Conservation (phyloP, 169 alveolate species). For the Plasmodium fragile region DNA sequence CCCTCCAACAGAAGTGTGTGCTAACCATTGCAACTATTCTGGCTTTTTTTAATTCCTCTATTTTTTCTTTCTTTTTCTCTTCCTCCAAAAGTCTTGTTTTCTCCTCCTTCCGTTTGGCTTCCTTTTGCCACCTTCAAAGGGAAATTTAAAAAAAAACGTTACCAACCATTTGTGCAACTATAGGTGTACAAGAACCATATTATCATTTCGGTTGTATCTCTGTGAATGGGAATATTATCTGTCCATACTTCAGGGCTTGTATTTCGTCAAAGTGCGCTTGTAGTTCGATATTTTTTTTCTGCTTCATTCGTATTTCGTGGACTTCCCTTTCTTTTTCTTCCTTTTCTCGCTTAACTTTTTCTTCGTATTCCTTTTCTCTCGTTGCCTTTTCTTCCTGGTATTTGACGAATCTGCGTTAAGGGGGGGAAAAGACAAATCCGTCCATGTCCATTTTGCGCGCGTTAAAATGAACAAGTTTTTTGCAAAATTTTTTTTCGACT, state of each 20-base stretch:
- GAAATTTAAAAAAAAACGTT: neutral
- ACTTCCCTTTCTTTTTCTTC: constrained; percentile 66
- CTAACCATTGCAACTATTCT: constrained; percentile 68
- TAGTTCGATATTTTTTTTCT: constrained; percentile 60
- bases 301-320: constrained; percentile 70
- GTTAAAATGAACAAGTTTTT: neutral
- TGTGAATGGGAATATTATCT: neutral
- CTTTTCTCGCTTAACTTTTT: constrained; percentile 47
- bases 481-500: neutral
- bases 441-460: neutral
- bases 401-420: constrained; percentile 18
- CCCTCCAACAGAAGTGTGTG: neutral
- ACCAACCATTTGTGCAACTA: neutral
- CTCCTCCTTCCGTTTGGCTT: constrained; percentile 48
- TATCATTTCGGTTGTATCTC: neutral
- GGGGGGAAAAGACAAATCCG: neutral
- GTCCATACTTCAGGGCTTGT: constrained; percentile 63
- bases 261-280: constrained; percentile 69
- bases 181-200: neutral
- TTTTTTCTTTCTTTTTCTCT: constrained; percentile 49
- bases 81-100: constrained; percentile 43
- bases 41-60: constrained; percentile 55
- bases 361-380: constrained; percentile 68
- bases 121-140: constrained; percentile 67
- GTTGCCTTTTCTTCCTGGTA: constrained; percentile 48